A percentile compares a stretch with the other conserved stretches of the same genome.
Evolutionary conservation across 176 grass and related monocot species (phyloP).

Genomic region (Hordeum marinum): DNA sequence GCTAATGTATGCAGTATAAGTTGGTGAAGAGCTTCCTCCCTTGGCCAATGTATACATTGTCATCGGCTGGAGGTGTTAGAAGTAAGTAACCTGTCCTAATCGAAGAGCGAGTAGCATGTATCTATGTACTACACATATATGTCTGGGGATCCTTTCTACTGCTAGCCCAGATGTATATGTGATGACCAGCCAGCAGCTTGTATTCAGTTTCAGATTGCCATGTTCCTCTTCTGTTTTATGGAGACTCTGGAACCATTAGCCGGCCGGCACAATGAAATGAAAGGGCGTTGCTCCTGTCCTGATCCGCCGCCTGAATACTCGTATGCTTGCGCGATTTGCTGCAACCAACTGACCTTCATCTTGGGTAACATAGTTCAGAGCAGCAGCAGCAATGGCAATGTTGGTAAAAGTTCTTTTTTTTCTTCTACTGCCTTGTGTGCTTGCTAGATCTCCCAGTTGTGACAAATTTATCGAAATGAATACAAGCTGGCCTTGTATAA

Average conservation of each 20-base stretch:
- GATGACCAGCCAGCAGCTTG: slow-evolving; percentile 5
- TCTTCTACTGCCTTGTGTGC: too few relatives aligned
- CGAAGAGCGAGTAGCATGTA: slow-evolving; percentile 22
- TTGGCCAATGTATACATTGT: background rate
- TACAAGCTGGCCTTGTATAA: too few relatives aligned
- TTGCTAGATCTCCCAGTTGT: too few relatives aligned
- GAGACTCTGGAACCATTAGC: background rate
- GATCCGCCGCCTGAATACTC: background rate
- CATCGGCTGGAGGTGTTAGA: slow-evolving; percentile 31
- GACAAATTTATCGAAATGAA: too few relatives aligned
- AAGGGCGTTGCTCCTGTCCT: background rate
- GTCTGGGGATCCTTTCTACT: background rate
- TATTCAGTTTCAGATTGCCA: slow-evolving; percentile 36
- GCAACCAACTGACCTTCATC: background rate
- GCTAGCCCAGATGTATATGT: slow-evolving; percentile 10
- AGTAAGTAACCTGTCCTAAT: slow-evolving; percentile 9
- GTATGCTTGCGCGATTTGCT: background rate
- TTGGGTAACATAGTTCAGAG: background rate
- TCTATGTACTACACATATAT: background rate
- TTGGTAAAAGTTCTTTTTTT: too few relatives aligned
- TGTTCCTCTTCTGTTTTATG: background rate
- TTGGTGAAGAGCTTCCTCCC: background rate
- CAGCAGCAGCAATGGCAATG: too few relatives aligned
- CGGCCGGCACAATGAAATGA: slow-evolving; percentile 21
- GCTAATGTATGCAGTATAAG: background rate